These are phyloP conservation scores for Macadamia tetraphylla DNA, from an alignment of 164 flowering plant genomes.

Conservation along the genomic window DNA sequence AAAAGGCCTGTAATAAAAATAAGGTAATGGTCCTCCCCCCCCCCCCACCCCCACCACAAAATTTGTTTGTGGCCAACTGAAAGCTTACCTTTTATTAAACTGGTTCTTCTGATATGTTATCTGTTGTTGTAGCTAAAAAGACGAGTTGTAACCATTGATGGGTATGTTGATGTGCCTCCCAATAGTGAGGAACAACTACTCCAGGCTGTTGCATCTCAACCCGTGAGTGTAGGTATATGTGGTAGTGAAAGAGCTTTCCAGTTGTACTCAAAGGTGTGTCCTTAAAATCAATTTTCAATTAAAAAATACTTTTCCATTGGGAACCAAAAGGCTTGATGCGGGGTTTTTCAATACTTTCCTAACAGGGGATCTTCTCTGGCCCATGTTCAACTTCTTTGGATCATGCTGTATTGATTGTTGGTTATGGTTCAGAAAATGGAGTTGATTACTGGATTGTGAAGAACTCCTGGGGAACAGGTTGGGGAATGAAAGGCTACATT, in stretches of 20 bases:
- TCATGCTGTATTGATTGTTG: constrained; percentile 81
- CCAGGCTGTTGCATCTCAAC: constrained; percentile 78
- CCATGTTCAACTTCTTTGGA: constrained; percentile 83
- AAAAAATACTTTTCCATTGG: not conserved
- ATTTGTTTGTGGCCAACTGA: not conserved
- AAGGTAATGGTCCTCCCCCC: constrained; percentile 36
- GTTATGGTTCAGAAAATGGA: constrained; percentile 75
- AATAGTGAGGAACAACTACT: constrained; percentile 54
- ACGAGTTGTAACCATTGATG: constrained; percentile 79
- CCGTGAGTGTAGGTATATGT: constrained; percentile 88
- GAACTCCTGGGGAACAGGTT: constrained; percentile 80
- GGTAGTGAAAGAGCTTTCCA: constrained; percentile 90
- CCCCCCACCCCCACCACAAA: not conserved
- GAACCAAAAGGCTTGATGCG: not conserved
- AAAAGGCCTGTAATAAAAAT: constrained; percentile 45
- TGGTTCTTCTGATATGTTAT: not conserved
- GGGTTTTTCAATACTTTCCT: constrained; percentile 10
- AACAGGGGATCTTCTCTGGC: constrained; percentile 73
- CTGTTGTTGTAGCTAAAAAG: constrained; percentile 44
- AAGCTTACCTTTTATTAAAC: not conserved
- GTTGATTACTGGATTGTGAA: constrained; percentile 85
- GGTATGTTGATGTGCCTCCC: constrained; percentile 58
- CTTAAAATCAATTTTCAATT: not conserved
- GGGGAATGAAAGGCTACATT: constrained; percentile 87
- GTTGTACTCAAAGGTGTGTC: constrained; percentile 74